Conservation (phyloP, 192 early-diverging fungal species). For the Mortierella antarctica region DNA sequence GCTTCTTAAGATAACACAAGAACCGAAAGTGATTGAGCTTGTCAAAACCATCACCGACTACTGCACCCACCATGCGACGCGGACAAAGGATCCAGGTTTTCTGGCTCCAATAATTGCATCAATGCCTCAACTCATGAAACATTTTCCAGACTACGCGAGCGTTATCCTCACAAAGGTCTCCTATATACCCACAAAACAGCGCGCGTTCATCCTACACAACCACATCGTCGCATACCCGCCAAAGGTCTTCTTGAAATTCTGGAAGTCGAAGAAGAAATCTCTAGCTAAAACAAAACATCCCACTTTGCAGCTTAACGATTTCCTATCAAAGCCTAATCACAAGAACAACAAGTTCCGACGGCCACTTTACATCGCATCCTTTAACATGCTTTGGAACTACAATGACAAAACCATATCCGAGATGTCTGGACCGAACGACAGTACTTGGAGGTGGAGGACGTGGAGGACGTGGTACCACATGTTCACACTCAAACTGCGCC, state of each 20-base stretch:
- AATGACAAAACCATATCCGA: not conserved
- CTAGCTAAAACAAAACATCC: not conserved
- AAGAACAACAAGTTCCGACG: not conserved
- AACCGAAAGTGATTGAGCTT: not conserved
- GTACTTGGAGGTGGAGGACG: slow-evolving; percentile 5
- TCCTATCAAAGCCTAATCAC: not conserved
- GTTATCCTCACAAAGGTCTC: not conserved
- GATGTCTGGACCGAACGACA: not conserved
- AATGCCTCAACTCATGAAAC: not conserved
- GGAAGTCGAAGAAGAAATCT: not conserved
- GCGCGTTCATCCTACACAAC: slow-evolving; percentile 1
- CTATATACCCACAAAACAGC: not conserved
- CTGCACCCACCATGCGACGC: slow-evolving; percentile 2
- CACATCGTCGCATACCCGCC: not conserved
- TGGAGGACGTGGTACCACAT: not conserved
- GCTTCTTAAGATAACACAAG: not conserved
- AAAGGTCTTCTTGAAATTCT: not conserved
- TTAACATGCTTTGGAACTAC: slow-evolving; percentile 11
- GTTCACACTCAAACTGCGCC: not conserved
- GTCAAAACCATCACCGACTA: slow-evolving; percentile 2
- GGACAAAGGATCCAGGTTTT: not conserved
- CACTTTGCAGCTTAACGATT: not conserved
- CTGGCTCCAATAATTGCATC: not conserved
- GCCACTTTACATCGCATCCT: slow-evolving; percentile 2
- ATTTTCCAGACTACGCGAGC: not conserved